Evolutionary conservation across 2,329 filamentous ascomycete species (phyloP), one percentile per base, ranked within the genome.

Genomic region (Arachnopeziza araneosa): DNA sequence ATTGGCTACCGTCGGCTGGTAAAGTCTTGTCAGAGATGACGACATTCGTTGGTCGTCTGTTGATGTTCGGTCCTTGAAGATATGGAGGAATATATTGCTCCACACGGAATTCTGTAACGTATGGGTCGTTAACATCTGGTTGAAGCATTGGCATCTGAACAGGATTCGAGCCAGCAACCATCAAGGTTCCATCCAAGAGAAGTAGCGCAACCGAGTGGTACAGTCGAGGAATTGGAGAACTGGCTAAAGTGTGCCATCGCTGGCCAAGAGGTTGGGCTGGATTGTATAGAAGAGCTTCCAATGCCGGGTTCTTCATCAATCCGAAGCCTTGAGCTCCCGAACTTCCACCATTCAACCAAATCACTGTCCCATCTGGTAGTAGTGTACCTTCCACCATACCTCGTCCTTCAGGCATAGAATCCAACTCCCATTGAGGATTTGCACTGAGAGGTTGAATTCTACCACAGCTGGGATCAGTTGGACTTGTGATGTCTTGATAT

Each of bases 81-180:
- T 87, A 87, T 2, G 83, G 82, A 50, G 84, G 84, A 26, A 80
- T 82, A 69, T 83, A 86, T 58, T 79, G 81, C 69, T 87, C 84
- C 51, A 85, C 81, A 44, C 83, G 79, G 74, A 84, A 86, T 63
- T 87, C 83, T 1, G 83, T 86, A 21, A 79, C 75, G 69, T 76
- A 86, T 10, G 79, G 80, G 60, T 80, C 71, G 57, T 76, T 67
- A 0, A 75, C 71, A 57, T 76, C 72, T 9, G 80, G 66, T 17
- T 72, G 67, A 12, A 83, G 75, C 36, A 82, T 71, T 19, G 82
- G 83, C 76, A 81, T 79, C 67, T 86, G 78, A 26, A 84, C 79
- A 1, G 84, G 84, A 69, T 86, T 85, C 56, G 81, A 84, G 32
- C 84, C 83, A 23, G 83, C 78, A 58, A 86, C 74, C 70, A 86